A percentile compares a stretch with the other conserved stretches of the same genome.
Evolutionary conservation across 768 basidiomycete species (phyloP).

Genomic region (Lactifluus piperatus): DNA sequence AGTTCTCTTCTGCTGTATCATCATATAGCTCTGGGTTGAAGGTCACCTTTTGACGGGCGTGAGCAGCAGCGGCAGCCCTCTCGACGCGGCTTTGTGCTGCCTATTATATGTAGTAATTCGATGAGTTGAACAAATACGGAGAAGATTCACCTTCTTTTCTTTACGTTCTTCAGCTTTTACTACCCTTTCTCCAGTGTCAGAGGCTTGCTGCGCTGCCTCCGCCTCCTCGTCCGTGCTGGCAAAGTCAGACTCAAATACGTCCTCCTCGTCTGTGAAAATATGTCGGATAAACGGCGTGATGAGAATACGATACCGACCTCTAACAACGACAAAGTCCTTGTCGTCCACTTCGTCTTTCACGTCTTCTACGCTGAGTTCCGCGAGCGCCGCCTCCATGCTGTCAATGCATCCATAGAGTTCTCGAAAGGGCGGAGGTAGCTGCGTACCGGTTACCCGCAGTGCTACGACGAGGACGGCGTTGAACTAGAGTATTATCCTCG

Average conservation of each 20-base stretch:
- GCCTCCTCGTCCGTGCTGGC: conserved; percentile 71
- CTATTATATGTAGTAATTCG: conserved; percentile 28
- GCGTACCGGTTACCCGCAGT: conserved; percentile 72
- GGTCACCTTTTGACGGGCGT: conserved; percentile 54
- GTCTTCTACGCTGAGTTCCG: conserved; percentile 50
- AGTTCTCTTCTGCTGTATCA: conserved; percentile 22
- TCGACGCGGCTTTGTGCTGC: conserved; percentile 48
- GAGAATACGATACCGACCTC: conserved; percentile 35
- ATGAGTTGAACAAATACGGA: not conserved
- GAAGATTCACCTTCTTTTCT: conserved; percentile 36
- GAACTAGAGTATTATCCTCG: conserved; percentile 40
- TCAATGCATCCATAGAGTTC: conserved; percentile 1
- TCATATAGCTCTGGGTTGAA: conserved; percentile 48
- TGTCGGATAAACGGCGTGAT: not conserved
- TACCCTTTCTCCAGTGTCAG: conserved; percentile 47
- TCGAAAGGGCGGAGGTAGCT: not conserved
- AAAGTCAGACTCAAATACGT: conserved; percentile 77
- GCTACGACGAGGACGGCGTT: conserved; percentile 55
- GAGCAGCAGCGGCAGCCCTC: conserved; percentile 55
- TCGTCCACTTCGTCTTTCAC: conserved; percentile 55
- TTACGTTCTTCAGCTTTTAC: conserved; percentile 52
- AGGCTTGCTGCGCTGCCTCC: conserved; percentile 36
- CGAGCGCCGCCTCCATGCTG: conserved; percentile 74
- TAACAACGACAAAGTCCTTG: conserved; percentile 56
- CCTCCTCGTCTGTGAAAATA: conserved; percentile 59